phyloP scores from a whole-genome alignment of 2,329 filamentous ascomycete genomes.

The Xylaria multiplex region DNA sequence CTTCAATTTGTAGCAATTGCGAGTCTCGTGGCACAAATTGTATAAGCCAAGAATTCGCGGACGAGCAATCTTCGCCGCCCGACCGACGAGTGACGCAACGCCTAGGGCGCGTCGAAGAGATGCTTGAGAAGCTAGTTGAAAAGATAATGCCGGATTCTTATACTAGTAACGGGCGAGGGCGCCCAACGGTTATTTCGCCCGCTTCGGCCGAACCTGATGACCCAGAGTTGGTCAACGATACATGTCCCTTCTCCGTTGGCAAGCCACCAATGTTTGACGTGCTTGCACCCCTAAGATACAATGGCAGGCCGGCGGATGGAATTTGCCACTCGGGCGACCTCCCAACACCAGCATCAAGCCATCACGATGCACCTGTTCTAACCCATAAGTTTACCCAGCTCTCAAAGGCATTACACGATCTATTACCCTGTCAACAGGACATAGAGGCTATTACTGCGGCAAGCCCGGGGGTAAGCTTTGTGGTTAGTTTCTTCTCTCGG shows the following conservation, averaged over 20 bases:
- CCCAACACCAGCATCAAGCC: constrained; percentile 37
- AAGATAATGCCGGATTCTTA: constrained; percentile 48
- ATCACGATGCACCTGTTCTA: constrained; percentile 38
- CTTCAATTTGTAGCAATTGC: constrained; percentile 57
- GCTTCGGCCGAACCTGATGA: constrained; percentile 45
- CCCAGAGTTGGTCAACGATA: constrained; percentile 42
- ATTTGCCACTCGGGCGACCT: constrained; percentile 24
- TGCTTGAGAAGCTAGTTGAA: constrained; percentile 59
- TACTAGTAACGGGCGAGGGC: constrained; percentile 39
- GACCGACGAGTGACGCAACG: constrained; percentile 56
- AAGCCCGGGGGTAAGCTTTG: constrained; percentile 45
- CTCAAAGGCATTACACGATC: constrained; percentile 46
- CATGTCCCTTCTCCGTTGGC: constrained; percentile 46
- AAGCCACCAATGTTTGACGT: constrained; percentile 48
- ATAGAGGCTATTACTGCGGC: constrained; percentile 47
- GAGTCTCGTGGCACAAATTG: constrained; percentile 54
- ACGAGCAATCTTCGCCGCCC: constrained; percentile 49
- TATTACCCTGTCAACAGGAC: constrained; percentile 51
- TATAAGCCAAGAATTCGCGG: constrained; percentile 58
- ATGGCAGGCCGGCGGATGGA: neutral
- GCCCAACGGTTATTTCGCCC: constrained; percentile 43
- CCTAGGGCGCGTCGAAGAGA: constrained; percentile 57
- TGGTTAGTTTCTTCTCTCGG: constrained; percentile 47
- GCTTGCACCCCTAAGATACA: constrained; percentile 38
- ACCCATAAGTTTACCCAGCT: constrained; percentile 49